Percentiles rank a stretch among this genome's conserved stretches.
These are phyloP conservation scores for Neofusicoccum kwambonambiense DNA, from an alignment of 2,329 filamentous ascomycete genomes.

Conservation along the genomic window DNA sequence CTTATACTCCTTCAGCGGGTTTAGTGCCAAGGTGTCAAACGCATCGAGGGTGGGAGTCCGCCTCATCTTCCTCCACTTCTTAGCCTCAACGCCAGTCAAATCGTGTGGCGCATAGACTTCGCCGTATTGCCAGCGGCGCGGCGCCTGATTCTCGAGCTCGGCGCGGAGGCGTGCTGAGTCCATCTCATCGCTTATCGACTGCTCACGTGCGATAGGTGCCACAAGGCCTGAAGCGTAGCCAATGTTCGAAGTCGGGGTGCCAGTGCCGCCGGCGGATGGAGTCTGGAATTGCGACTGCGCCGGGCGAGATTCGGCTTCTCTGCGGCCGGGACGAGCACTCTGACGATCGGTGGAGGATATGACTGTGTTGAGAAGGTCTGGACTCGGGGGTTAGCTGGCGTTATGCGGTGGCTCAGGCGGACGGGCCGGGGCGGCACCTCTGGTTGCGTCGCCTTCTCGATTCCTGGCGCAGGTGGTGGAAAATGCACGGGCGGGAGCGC, in stretches of 20 bases:
- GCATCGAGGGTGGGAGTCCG: slow-evolving; percentile 62
- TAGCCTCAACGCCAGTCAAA: slow-evolving; percentile 72
- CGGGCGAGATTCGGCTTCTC: background rate
- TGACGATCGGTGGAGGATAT: background rate
- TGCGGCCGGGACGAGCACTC: background rate
- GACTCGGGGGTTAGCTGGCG: background rate
- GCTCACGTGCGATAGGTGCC: background rate
- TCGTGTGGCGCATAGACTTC: slow-evolving; percentile 93
- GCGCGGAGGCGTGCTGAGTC: slow-evolving; percentile 17
- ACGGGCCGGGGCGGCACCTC: background rate
- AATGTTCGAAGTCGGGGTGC: background rate
- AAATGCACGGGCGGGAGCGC: background rate
- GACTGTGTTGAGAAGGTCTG: background rate
- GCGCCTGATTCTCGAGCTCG: slow-evolving; percentile 63
- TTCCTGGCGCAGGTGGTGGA: background rate
- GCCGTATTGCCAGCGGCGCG: slow-evolving; percentile 70
- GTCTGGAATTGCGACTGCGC: background rate
- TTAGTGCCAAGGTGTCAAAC: slow-evolving; percentile 75
- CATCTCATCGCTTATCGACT: background rate
- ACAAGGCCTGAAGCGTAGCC: background rate
- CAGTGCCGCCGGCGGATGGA: background rate
- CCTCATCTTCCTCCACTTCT: slow-evolving; percentile 66
- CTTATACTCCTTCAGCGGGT: slow-evolving; percentile 84
- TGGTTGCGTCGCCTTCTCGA: background rate
- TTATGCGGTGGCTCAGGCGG: background rate